A percentile compares a stretch with the other conserved stretches of the same genome.
Conservation (phyloP, 2,329 filamentous ascomycete species). For the Sclerotinia glacialis region DNA sequence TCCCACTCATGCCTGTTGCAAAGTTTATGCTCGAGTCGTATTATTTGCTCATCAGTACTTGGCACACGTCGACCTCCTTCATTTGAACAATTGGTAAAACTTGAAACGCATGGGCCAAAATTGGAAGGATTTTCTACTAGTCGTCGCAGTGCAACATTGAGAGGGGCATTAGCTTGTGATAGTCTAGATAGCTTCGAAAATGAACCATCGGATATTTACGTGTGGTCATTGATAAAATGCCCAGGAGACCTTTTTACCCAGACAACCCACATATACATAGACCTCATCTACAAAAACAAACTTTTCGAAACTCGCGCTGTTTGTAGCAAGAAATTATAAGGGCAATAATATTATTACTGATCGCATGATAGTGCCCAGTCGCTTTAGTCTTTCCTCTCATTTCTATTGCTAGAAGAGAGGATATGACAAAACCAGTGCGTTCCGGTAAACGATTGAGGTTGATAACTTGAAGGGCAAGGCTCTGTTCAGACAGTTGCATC, state of each 20-base stretch:
- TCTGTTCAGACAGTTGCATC: slow-evolving; percentile 16
- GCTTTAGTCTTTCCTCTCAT: not conserved
- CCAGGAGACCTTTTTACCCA: not conserved
- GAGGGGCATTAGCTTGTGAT: not conserved
- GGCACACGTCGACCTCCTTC: not conserved
- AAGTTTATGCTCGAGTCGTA: slow-evolving; percentile 2
- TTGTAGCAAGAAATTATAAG: not conserved
- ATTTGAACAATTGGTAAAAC: not conserved
- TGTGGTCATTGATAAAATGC: not conserved
- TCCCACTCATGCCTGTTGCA: not conserved
- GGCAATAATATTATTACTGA: slow-evolving; percentile 13
- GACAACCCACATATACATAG: not conserved
- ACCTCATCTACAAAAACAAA: not conserved
- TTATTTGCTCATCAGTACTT: not conserved
- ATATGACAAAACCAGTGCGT: slow-evolving; percentile 3
- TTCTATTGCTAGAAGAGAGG: not conserved
- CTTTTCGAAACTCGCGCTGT: not conserved
- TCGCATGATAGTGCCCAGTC: slow-evolving; percentile 18
- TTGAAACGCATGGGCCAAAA: not conserved
- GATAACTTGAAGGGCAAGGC: slow-evolving; percentile 5
- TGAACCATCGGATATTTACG: not conserved
- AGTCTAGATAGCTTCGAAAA: not conserved
- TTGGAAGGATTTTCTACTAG: not conserved
- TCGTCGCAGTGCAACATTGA: not conserved
- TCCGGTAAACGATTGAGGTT: not conserved